Conservation (phyloP, 129 eudicot genomes). For the Ambrosia trifida region DNA sequence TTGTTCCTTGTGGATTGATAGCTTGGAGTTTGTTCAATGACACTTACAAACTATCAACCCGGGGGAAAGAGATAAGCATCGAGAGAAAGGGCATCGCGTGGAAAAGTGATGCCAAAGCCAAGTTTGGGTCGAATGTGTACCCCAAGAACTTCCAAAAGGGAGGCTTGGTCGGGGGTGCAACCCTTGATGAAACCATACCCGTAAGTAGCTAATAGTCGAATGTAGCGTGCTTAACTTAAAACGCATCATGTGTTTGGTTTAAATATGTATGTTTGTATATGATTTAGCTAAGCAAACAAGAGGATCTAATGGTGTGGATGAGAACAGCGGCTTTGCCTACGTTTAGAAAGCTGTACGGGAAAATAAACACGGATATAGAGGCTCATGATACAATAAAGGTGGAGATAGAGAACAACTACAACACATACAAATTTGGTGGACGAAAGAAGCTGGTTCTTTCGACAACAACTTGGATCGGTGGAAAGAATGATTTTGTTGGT, state of each 20-base stretch:
- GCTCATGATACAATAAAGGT: conserved; percentile 56
- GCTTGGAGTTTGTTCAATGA: conserved; percentile 98
- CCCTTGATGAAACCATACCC: conserved; percentile 57
- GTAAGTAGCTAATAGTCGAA: conserved; percentile 49
- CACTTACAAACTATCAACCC: conserved; percentile 52
- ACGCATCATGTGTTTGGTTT: too few relatives aligned
- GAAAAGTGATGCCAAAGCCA: conserved; percentile 61
- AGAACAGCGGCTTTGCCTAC: conserved; percentile 78
- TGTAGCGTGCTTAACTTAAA: too few relatives aligned
- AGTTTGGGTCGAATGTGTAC: conserved; percentile 69
- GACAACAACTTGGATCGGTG: conserved; percentile 81
- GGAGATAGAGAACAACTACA: conserved; percentile 68
- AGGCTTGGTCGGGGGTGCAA: conserved; percentile 64
- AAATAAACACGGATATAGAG: conserved; percentile 59
- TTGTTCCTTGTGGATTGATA: conserved; percentile 85
- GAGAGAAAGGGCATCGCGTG: conserved; percentile 74
- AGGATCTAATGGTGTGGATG: conserved; percentile 93
- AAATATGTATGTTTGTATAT: too few relatives aligned
- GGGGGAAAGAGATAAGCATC: conserved; percentile 39
- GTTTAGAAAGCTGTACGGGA: conserved; percentile 82
- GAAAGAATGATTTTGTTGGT: conserved; percentile 72
- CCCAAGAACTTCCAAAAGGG: conserved; percentile 75
- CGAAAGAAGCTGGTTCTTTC: conserved; percentile 69
- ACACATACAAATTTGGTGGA: conserved; percentile 69
- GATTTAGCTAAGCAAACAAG: conserved; percentile 53